Conservation (phyloP, 208 protist genomes). For the Trypanosoma boissoni region DNA sequence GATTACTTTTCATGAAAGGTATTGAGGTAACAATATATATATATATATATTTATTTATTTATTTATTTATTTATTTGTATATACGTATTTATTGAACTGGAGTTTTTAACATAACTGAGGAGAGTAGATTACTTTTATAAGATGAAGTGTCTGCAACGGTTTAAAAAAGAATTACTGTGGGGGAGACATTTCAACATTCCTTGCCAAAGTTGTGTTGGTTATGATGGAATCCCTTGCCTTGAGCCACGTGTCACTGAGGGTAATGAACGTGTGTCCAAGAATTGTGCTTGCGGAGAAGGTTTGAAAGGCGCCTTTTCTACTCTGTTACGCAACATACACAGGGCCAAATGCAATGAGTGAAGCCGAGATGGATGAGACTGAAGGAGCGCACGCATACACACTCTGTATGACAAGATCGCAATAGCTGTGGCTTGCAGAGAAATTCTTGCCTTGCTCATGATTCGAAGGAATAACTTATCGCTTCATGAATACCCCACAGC, state of each 20-base stretch:
- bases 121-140: conserved; percentile 46
- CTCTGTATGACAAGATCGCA: conserved; percentile 9
- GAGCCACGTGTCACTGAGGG: too few relatives aligned
- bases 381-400: background rate
- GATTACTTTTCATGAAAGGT: conserved; percentile 58
- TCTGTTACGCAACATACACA: too few relatives aligned
- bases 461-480: conserved; percentile 49
- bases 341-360: too few relatives aligned
- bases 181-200: conserved; percentile 34
- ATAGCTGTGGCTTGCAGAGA: background rate
- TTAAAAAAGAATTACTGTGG: conserved; percentile 67
- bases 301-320: too few relatives aligned
- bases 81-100: too few relatives aligned
- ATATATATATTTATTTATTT: too few relatives aligned
- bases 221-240: conserved; percentile 28
- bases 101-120: conserved; percentile 67
- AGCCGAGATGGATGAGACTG: too few relatives aligned
- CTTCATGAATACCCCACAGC: conserved; percentile 55
- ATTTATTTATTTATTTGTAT: too few relatives aligned
- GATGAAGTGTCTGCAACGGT: conserved; percentile 70
- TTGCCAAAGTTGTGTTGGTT: conserved; percentile 47
- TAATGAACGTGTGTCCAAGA: too few relatives aligned
- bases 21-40: conserved; percentile 69
- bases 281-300: too few relatives aligned
- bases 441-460: conserved; percentile 1